Percentiles rank a stretch among this genome's conserved stretches.
Conservation (phyloP, 2,329 filamentous ascomycete genomes). For the Ophiocordyceps sinensis region DNA sequence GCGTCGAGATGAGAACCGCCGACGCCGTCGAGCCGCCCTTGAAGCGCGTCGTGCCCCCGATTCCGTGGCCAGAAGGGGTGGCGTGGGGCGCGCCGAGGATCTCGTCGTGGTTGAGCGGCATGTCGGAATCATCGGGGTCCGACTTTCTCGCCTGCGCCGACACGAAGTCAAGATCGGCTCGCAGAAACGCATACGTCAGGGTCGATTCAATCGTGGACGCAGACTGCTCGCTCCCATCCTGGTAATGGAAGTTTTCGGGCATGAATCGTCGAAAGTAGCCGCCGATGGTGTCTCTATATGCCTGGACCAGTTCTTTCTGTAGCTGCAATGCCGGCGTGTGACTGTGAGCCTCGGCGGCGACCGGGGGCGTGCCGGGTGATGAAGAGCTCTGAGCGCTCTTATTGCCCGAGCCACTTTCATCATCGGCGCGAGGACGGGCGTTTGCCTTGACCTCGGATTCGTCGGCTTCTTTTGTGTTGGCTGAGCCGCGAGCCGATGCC, state of each 20-base stretch:
- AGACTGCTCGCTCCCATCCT: slow-evolving; percentile 16
- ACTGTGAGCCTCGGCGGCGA: slow-evolving; percentile 37
- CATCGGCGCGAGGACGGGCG: too few species aligned
- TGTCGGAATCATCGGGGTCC: slow-evolving; percentile 61
- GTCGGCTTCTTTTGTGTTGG: slow-evolving; percentile 4
- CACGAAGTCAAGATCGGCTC: slow-evolving; percentile 89
- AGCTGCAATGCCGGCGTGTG: slow-evolving; percentile 49
- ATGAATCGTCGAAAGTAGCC: slow-evolving; percentile 90
- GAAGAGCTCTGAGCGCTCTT: not conserved
- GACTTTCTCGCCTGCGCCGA: slow-evolving; percentile 73
- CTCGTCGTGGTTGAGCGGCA: slow-evolving; percentile 72
- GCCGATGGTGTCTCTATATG: slow-evolving; percentile 75
- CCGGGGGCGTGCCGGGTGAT: slow-evolving; percentile 22
- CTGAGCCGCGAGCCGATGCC: not conserved
- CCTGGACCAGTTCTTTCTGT: slow-evolving; percentile 54
- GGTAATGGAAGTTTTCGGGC: slow-evolving; percentile 55
- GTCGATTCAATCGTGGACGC: slow-evolving; percentile 58
- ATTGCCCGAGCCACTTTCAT: not conserved
- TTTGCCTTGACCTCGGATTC: not conserved
- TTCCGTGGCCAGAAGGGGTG: slow-evolving; percentile 42
- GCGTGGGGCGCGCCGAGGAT: slow-evolving; percentile 51
- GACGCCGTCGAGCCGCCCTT: slow-evolving; percentile 90
- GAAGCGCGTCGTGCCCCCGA: slow-evolving; percentile 67
- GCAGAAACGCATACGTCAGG: slow-evolving; percentile 82
- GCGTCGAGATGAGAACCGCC: slow-evolving; percentile 79